Evolutionary conservation across 2,329 filamentous ascomycete genomes (phyloP), one percentile per base, ranked within the genome.

Genomic region (Aspergillus tanneri): DNA sequence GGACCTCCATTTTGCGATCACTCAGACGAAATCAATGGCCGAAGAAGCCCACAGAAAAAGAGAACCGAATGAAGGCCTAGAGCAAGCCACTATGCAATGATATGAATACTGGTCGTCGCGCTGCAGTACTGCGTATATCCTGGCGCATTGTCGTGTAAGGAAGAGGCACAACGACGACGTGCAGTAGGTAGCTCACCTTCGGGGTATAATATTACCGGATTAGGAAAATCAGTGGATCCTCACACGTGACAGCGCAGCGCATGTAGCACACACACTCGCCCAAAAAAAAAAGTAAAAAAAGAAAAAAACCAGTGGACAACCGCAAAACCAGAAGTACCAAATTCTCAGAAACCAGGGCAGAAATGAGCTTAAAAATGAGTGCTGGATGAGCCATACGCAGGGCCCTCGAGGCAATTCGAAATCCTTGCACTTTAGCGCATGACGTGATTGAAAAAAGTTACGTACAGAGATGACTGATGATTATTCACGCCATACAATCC

Each of bases 401-500:
- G 12, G 5, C 30, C 4, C 11, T 2, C 3, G 14, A 19, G 27
- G 35, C 10, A 18, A 22, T 11, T 14, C 23, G 30, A 27, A 21
- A 34, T 42, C 34, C 37, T 27, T 40, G 38, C 36, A 22, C 11
- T 19, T 30, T 57, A 46, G 21, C 38, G 44, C 59, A 64, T 64
- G 59, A 57, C 61, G 61, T 64, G 61, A 55, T 64, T 50, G 47
- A 37, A 42, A 43, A 38, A 27, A 28, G 30, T 43, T 52, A 61
- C 61, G 55, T 52, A 52, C 46, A 9, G n/a, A 43, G 10, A 42
- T 47, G 22, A 11, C 23, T 18, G 30, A 18, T 18, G 14, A 19
- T 16, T 10, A 18, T 34, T 34, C 7, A 18, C 30, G 30, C 30
- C 30, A 34, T 34, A 18, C 14, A 18, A 34, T 34, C 30, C 30